Conservation (phyloP, 257 asterid species). For the Echium plantagineum region DNA sequence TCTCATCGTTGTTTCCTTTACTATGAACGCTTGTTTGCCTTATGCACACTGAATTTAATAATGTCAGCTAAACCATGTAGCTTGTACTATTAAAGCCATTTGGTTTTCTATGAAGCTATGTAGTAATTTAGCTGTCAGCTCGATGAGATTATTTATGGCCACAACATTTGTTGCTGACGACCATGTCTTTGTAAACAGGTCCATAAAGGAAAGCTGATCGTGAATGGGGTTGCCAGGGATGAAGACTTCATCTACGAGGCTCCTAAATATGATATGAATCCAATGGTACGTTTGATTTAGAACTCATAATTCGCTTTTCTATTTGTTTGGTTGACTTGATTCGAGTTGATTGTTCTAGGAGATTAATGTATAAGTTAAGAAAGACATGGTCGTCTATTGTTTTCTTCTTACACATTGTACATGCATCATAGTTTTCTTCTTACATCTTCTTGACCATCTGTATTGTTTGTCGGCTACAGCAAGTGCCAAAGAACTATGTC, state of each 20-base stretch:
- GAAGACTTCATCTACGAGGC: slow-evolving; percentile 69
- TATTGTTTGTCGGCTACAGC: slow-evolving; percentile 33
- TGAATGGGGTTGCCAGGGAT: slow-evolving; percentile 65
- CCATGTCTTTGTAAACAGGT: slow-evolving; percentile 42
- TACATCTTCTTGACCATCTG: slow-evolving; percentile 2
- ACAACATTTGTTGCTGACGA: neutral
- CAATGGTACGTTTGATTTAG: slow-evolving; percentile 39
- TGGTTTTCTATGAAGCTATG: neutral
- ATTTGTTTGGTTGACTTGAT: neutral
- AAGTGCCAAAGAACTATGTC: slow-evolving; percentile 63
- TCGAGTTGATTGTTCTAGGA: too few species aligned
- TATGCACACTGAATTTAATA: too few species aligned
- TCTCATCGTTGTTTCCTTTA: neutral
- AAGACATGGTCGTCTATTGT: too few species aligned
- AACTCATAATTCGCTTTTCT: neutral
- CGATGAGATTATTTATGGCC: too few species aligned
- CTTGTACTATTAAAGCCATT: neutral
- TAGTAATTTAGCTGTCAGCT: neutral
- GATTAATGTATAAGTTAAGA: neutral
- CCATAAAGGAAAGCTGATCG: slow-evolving; percentile 78
- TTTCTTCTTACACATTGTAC: too few species aligned
- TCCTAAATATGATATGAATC: slow-evolving; percentile 79
- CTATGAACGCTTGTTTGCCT: too few species aligned
- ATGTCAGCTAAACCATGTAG: too few species aligned
- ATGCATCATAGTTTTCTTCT: neutral